phyloP scores from a whole-genome alignment of 202 grass and related monocot species.

The Zizania palustris region DNA sequence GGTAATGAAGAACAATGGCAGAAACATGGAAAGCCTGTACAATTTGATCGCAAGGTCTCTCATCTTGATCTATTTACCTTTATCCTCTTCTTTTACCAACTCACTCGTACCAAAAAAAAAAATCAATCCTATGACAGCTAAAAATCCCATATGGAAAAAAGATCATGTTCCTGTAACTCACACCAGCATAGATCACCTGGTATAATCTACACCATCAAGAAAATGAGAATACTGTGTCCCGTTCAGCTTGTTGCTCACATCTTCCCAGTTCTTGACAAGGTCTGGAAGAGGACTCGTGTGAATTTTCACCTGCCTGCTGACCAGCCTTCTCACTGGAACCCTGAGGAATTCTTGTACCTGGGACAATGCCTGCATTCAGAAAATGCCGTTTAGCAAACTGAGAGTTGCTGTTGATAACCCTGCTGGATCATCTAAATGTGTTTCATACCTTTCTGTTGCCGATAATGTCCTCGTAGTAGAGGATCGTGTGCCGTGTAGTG shows the following conservation, averaged over 20 bases:
- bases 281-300: conserved; percentile 67
- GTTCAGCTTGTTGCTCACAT: conserved; percentile 67
- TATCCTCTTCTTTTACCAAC: not conserved
- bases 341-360: conserved; percentile 68
- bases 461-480: conserved; percentile 90
- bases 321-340: conserved; percentile 61
- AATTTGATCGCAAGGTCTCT: not conserved
- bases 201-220: conserved; percentile 71
- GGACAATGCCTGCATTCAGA: conserved; percentile 51
- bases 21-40: not conserved
- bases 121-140: conserved; percentile 27
- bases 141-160: not conserved
- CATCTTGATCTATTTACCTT: not conserved
- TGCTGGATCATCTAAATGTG: conserved; percentile 24
- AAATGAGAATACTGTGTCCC: conserved; percentile 68
- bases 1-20: not conserved
- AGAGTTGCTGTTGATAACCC: not conserved
- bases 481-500: conserved; percentile 61
- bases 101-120: conserved; percentile 34
- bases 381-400: conserved; percentile 2
- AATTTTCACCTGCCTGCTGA: conserved; percentile 91
- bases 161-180: not conserved
- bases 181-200: conserved; percentile 30
- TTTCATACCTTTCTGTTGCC: conserved; percentile 56
- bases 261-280: conserved; percentile 73